Conservation (phyloP, 2,329 filamentous ascomycete species). For the Neoarthrinium moseri region DNA sequence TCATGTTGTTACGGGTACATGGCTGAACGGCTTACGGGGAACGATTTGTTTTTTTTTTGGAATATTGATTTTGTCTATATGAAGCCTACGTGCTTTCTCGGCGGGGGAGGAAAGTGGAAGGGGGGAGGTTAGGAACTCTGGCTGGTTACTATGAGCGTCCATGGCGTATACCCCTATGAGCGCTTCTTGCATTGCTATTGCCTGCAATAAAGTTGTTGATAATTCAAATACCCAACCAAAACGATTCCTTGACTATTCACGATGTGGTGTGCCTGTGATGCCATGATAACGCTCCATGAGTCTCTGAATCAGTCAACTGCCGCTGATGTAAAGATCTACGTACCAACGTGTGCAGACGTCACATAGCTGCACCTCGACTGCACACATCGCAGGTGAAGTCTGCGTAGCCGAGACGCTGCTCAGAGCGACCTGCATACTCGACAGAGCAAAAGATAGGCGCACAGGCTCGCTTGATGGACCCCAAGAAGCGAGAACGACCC, state of each 20-base stretch:
- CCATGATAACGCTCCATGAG: too few relatives aligned
- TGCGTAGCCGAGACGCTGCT: constrained; percentile 1
- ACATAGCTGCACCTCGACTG: too few relatives aligned
- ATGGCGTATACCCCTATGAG: not conserved
- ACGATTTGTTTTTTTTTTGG: not conserved
- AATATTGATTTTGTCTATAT: too few relatives aligned
- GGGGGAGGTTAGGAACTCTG: not conserved
- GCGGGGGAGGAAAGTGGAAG: not conserved
- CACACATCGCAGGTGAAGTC: not conserved
- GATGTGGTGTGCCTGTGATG: too few relatives aligned
- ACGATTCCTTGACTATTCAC: too few relatives aligned
- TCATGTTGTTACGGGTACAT: not conserved
- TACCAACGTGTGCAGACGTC: not conserved
- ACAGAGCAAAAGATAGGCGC: not conserved
- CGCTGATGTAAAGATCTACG: not conserved
- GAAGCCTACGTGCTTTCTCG: not conserved
- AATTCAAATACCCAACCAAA: not conserved
- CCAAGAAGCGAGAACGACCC: not conserved
- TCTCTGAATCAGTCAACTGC: too few relatives aligned
- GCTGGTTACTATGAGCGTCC: not conserved
- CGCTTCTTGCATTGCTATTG: not conserved
- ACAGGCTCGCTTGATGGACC: not conserved
- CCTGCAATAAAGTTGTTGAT: not conserved
- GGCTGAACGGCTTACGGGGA: constrained; percentile 7
- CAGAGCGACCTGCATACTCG: not conserved